Evolutionary conservation across 257 asterid genomes (phyloP).

Genomic region (Solanum okadae): DNA sequence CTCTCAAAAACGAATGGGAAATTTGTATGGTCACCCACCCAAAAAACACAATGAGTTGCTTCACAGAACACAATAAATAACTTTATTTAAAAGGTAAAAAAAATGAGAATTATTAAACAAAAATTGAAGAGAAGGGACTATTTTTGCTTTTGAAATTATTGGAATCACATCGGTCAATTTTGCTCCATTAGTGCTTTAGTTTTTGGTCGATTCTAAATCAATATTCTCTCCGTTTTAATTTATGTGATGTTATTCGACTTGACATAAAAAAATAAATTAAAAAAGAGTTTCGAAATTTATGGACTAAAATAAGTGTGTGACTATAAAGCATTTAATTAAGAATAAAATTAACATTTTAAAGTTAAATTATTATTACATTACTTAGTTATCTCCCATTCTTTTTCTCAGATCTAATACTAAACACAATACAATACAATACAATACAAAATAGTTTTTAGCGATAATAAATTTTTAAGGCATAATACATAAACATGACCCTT

Average conservation of each 20-base stretch:
- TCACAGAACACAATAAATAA: neutral
- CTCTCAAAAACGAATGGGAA: neutral
- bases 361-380: too few species aligned
- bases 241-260: neutral
- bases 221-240: neutral
- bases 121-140: neutral
- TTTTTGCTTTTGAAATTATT: neutral
- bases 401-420: too few species aligned
- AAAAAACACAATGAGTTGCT: neutral
- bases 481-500: too few species aligned
- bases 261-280: neutral
- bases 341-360: too few species aligned
- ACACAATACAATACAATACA: too few species aligned
- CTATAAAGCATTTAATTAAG: too few species aligned
- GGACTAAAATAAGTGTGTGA: too few species aligned
- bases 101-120: neutral
- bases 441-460: too few species aligned
- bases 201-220: neutral
- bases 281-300: neutral
- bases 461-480: too few species aligned
- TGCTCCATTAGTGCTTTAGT: neutral
- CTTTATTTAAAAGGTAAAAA: neutral
- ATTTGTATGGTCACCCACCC: neutral
- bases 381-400: too few species aligned
- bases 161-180: neutral